Conservation (phyloP, 805 yeast genomes). For the Nakazawaea wyomingensis region DNA sequence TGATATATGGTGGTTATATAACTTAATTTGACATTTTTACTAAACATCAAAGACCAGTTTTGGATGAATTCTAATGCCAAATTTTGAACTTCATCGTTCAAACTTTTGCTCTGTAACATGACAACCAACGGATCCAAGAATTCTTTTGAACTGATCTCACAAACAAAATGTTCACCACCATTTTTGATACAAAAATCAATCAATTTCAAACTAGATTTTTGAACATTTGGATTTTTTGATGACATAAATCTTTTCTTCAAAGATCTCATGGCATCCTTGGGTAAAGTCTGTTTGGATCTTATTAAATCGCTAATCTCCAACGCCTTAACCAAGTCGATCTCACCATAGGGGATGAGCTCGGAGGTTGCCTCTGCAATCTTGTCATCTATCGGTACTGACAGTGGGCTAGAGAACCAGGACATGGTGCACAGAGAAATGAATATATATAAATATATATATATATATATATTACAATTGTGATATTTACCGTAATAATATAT, state of each 20-base stretch:
- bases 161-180: constrained; percentile 81
- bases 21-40: constrained; percentile 56
- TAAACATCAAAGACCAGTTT: constrained; percentile 73
- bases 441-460: too few species aligned
- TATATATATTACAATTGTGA: too few species aligned
- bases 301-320: constrained; percentile 85
- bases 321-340: constrained; percentile 63
- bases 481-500: too few species aligned
- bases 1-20: constrained; percentile 62
- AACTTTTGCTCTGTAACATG: constrained; percentile 25
- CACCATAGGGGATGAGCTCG: constrained; percentile 89
- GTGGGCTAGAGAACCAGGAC: constrained; percentile 47
- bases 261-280: constrained; percentile 82
- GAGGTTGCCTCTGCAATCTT: constrained; percentile 76
- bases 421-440: too few species aligned
- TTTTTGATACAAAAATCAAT: constrained; percentile 87
- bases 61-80: constrained; percentile 62
- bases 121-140: constrained; percentile 76
- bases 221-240: constrained; percentile 73
- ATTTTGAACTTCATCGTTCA: constrained; percentile 49
- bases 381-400: constrained; percentile 44
- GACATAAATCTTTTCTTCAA: constrained; percentile 66
- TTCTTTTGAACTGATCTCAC: constrained; percentile 76
- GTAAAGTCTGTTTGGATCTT: constrained; percentile 70
- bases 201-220: constrained; percentile 68